These are phyloP conservation scores for Talaromyces sp. DNA, from an alignment of 2,329 filamentous ascomycete genomes.

Conservation along the genomic window DNA sequence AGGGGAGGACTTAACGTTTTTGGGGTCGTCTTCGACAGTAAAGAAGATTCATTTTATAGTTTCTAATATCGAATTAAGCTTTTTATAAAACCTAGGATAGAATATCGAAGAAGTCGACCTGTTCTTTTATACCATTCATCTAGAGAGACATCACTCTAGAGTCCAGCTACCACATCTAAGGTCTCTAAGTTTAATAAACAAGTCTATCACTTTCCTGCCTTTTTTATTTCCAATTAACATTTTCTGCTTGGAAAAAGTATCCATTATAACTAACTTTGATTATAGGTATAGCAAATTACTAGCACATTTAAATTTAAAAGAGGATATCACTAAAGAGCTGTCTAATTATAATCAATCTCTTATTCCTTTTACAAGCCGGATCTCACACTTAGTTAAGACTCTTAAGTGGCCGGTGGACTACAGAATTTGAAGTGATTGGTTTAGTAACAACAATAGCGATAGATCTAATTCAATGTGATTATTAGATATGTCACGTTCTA, in stretches of 20 bases:
- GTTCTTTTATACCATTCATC: background rate
- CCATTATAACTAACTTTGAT: background rate
- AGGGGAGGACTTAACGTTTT: no score
- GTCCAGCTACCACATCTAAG: background rate
- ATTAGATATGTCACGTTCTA: conserved; percentile 2
- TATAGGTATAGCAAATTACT: background rate
- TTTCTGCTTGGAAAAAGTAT: background rate
- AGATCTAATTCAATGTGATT: background rate
- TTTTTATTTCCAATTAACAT: background rate
- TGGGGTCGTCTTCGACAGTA: no score
- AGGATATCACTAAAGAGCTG: background rate
- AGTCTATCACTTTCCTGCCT: background rate
- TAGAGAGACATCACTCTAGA: background rate
- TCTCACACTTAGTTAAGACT: background rate
- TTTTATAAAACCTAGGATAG: no score
- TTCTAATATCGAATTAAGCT: no score
- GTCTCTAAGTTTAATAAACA: background rate
- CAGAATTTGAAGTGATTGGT: background rate
- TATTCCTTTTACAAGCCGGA: background rate
- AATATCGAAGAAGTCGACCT: no score
- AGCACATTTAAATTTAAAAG: background rate
- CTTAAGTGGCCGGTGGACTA: background rate
- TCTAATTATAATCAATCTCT: conserved; percentile 5
- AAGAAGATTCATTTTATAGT: no score
- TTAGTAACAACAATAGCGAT: background rate